Evolutionary conservation across 2,329 filamentous ascomycete species (phyloP).

Genomic region (Penicillium sp.): DNA sequence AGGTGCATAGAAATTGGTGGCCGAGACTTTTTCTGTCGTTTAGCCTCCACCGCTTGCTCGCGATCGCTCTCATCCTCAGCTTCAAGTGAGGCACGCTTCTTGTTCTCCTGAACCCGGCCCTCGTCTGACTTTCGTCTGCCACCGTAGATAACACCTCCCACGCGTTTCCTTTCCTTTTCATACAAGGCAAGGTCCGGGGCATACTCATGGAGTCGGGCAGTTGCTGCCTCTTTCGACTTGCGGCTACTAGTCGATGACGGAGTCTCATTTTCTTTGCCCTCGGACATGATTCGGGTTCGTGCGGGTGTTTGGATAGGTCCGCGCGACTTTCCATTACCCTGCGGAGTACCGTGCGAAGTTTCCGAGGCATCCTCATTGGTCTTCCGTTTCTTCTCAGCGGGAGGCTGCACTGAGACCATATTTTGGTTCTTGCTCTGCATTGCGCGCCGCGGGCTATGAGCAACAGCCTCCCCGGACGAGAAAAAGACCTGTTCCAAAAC

Average conservation of each 20-base stretch:
- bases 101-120: constrained; percentile 29
- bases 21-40: constrained; percentile 54
- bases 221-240: constrained; percentile 77
- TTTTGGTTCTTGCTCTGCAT: constrained; percentile 35
- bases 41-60: constrained; percentile 51
- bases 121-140: constrained; percentile 42
- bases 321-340: constrained; percentile 22
- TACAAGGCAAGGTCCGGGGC: constrained; percentile 81
- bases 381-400: constrained; percentile 17
- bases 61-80: constrained; percentile 43
- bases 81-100: constrained; percentile 40
- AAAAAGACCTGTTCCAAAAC: constrained; percentile 63
- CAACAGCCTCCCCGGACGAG: constrained; percentile 26
- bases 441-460: constrained; percentile 17
- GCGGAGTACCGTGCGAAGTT: constrained; percentile 21
- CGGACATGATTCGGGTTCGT: constrained; percentile 43
- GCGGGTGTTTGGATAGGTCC: constrained; percentile 46
- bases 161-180: constrained; percentile 85
- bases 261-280: constrained; percentile 74
- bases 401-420: constrained; percentile 18
- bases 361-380: constrained; percentile 14
- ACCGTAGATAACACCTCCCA: constrained; percentile 56
- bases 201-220: constrained; percentile 64
- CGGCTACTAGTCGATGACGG: constrained; percentile 68
- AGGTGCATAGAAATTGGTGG: constrained; percentile 64